Evolutionary conservation across 306 rosid genomes (phyloP).

Genomic region (Vicia villosa): DNA sequence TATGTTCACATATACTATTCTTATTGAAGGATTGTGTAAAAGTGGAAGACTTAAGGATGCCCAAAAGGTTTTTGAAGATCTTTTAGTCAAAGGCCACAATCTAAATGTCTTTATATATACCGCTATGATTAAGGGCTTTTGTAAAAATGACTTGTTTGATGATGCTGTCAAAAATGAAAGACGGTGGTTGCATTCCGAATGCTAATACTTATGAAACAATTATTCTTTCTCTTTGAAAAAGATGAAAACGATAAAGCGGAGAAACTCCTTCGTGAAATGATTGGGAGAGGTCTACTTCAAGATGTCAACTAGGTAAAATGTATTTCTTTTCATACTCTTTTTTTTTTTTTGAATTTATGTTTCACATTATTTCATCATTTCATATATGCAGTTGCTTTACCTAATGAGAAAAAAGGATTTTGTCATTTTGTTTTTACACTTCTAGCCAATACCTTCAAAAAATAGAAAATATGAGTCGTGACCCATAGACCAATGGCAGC

Average conservation of each 20-base stretch:
- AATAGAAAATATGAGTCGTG: no score
- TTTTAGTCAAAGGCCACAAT: background rate
- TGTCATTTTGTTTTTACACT: no score
- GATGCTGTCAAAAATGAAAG: constrained; percentile 3
- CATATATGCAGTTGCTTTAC: background rate
- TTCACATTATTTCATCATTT: background rate
- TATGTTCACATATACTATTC: background rate
- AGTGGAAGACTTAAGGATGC: background rate
- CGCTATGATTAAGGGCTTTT: background rate
- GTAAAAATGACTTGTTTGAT: background rate
- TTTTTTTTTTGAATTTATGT: background rate
- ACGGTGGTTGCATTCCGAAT: background rate
- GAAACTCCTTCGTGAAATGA: background rate
- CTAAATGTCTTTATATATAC: background rate
- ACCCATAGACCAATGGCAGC: no score
- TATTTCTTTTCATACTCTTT: background rate
- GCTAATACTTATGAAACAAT: background rate
- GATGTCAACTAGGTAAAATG: background rate
- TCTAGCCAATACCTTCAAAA: no score
- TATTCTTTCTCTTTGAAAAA: background rate
- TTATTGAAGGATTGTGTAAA: background rate
- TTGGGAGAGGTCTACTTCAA: background rate
- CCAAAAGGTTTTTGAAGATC: background rate
- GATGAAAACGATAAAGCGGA: background rate
- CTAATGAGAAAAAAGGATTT: background rate